Base-by-base conservation (phyloP, 371 early-diverging fungal genomes). In the Haplosporangium sp. region DNA sequence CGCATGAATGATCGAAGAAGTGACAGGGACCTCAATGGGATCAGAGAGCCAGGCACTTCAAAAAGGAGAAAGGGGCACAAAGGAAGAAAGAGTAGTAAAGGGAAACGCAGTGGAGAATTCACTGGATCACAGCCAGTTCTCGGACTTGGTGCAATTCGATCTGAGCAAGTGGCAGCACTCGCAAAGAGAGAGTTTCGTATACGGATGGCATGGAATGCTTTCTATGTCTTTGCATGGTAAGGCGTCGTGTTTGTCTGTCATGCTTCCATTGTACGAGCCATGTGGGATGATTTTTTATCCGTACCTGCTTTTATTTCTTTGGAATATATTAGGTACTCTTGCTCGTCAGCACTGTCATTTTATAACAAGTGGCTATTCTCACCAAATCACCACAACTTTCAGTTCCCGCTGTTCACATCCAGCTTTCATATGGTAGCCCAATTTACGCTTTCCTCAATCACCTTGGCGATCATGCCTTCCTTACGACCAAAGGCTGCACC, bases 281-380 rank as follows among this genome's bases (percentile, higher is more conserved):
- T 47, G 47, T 48, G 27, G 27, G 27, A 27, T 27, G 27, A 48
- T 17, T 48, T 48, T 1, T 35, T 27, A 35, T 34, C 34, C 34
- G 34, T 34, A 20, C 2, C 19, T 34, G 11, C 9, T 10, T 45
- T 15, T 61, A 2, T 37, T 53, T 15, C 8, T 48, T 15, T 53
- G 55, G 34, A 19, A 10, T 27, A 34, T 13, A 35, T 35, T 60
- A 77, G 77, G 77, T 79, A 79, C 45, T 67, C 71, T 1, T 74
- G 71, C 47, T 93, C 97, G 0, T 91, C 94, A 2, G 77, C 89
- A 9, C 84, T 96, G 48, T 91, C 92, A 15, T 86, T 95, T 9
- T 96, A 94, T 86, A 96, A 96, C 90, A 95, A 93, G 74, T 95
- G 94, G 95, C 88, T 96, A 77, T 95, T 96, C 84, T 92, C 94